Evolutionary conservation across 345 rosid species (phyloP), one percentile per base, ranked within the genome.

Genomic region (Bruguiera sexangula): DNA sequence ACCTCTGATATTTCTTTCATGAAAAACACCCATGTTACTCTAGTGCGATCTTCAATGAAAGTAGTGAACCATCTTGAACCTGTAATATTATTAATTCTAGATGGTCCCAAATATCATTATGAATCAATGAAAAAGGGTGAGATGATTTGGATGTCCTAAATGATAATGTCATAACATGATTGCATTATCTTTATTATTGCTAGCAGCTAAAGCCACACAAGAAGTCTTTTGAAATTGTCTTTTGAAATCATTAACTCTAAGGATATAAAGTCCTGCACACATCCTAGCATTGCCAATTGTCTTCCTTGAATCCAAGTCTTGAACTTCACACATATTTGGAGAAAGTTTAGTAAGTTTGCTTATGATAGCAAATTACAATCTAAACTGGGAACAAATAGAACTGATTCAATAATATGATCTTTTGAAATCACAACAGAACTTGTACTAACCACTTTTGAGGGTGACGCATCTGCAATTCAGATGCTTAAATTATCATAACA

Each of bases 61-160:
- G 70, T 55, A 11, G 20, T 9, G n/a, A 67, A 67, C 53, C 53
- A 57, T 26, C 16, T 56, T n/a, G 16, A 16, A 1, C 52, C 54
- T 19, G 16, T n/a, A 48, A 57, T 22, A 22, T 6, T 68, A 32
- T 16, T 7, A 1, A 37, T 18, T 6, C 15, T 29, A 6, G 63
- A 55, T 30, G 63, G 71, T n/a, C 36, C 37, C 53, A 68, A 8
- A 68, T 22, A 24, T 68, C 70, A 67, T 52, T 36, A 39, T 31
- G 53, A 10, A 67, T n/a, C 13, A 68, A 13, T 8, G 6, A 50
- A 37, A 68, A 57, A 1, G 24, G 71, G 15, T 67, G n/a, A 1
- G 63, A 56, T 0, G 43, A 3, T 51, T 53, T 6, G 46, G 46
- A 53, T 66, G 60, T 2, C 48, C 69, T 2, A 66, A 11, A 2